Percentiles rank a stretch among this genome's conserved stretches.
These are phyloP conservation scores for Fusarium sulawesiense DNA, from an alignment of 2,329 filamentous ascomycete species.

Conservation along the genomic window DNA sequence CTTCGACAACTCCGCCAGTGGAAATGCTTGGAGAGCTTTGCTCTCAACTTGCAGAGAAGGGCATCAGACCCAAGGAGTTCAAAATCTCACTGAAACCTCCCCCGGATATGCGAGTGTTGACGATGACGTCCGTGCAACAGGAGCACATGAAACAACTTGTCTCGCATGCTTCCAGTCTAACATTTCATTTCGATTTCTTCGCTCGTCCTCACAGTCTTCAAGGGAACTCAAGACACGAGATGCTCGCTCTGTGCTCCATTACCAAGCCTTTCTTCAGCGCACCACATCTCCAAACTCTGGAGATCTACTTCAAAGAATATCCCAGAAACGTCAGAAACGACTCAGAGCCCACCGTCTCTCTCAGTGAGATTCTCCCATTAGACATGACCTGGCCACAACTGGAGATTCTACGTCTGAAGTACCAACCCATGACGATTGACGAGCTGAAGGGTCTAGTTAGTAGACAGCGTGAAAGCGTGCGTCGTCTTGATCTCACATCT, in stretches of 20 bases:
- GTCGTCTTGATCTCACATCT: not conserved
- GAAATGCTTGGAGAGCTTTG: conserved; percentile 7
- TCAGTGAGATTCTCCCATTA: not conserved
- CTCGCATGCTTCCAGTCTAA: not conserved
- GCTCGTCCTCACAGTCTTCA: not conserved
- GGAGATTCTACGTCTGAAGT: not conserved
- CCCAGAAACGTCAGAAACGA: not conserved
- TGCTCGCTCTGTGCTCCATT: not conserved
- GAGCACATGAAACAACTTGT: not conserved
- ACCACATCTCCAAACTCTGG: not conserved
- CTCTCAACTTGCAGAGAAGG: conserved; percentile 4
- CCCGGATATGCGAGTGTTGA: not conserved
- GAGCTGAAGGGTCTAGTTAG: not conserved
- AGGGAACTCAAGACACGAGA: not conserved
- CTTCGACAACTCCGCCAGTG: not conserved
- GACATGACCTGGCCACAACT: not conserved
- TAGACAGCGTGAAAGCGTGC: not conserved
- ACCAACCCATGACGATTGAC: not conserved
- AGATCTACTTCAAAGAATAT: not conserved
- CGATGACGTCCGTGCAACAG: not conserved
- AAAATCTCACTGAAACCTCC: not conserved
- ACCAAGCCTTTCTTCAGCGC: conserved; percentile 2
- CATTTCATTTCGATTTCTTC: not conserved
- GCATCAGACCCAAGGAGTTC: not conserved
- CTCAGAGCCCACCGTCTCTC: not conserved